Evolutionary conservation across 441 rosid genomes (phyloP).

Genomic region (Brassica balearica): DNA sequence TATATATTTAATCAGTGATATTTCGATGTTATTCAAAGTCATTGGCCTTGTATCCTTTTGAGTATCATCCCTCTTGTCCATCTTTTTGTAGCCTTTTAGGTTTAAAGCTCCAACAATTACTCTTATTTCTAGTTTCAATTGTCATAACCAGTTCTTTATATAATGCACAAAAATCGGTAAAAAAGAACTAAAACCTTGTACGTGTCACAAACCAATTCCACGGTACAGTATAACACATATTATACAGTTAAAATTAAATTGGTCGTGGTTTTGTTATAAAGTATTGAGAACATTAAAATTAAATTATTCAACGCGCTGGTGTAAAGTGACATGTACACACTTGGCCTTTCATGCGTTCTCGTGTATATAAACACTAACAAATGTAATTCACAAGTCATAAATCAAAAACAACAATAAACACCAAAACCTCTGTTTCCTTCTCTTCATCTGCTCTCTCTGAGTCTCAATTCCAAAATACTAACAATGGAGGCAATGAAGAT

Average conservation of each 20-base stretch:
- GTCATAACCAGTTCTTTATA: too few species aligned
- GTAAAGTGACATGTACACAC: conserved; percentile 45
- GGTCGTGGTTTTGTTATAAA: conserved; percentile 11
- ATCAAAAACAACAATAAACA: conserved; percentile 25
- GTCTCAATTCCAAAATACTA: conserved; percentile 21
- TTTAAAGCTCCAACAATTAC: too few species aligned
- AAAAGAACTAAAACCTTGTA: conserved; percentile 24
- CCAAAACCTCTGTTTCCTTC: conserved; percentile 5
- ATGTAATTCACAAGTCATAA: conserved; percentile 33
- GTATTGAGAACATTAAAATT: background rate
- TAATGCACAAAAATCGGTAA: conserved; percentile 4
- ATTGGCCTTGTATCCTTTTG: too few species aligned
- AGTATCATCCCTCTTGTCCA: too few species aligned
- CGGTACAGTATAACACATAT: conserved; percentile 29
- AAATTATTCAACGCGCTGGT: conserved; percentile 38
- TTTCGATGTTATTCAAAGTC: too few species aligned
- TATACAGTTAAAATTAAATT: background rate
- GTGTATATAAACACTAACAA: conserved; percentile 35
- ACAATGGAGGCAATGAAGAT: conserved; percentile 71
- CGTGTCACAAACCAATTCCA: conserved; percentile 34
- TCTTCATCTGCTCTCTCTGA: conserved; percentile 25
- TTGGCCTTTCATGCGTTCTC: conserved; percentile 37
- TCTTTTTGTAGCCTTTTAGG: too few species aligned
- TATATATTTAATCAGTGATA: too few species aligned
- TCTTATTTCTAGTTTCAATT: too few species aligned